Evolutionary conservation across 371 early-diverging fungal species (phyloP), one percentile per base, ranked within the genome.

Genomic region (Mortierella sp.): DNA sequence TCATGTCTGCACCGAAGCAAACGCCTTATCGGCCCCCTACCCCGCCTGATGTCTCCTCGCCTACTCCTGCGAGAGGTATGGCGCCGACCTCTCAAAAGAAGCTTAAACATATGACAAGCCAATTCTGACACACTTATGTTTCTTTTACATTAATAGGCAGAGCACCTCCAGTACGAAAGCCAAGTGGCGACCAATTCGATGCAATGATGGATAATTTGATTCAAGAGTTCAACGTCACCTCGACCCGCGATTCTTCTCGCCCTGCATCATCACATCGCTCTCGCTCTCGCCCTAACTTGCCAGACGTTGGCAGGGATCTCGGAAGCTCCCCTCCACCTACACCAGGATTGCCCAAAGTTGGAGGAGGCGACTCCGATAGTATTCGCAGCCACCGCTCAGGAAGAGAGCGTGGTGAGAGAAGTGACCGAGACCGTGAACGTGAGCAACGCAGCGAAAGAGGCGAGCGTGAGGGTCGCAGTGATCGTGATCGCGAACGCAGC

Each of bases 201-300:
- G 86, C 86, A 18, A 66, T 90, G 49, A 90, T 90, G 90, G 87
- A 88, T 10, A 87, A 89, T 75, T 68, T 90, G 52, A 89, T 90
- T 84, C 86, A 84, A 71, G 87, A 86, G 16, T 86, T 90, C 84
- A 84, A 86, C 47, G 86, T 84, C 40, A 68, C 81, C 30, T 54
- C 58, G 75, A 83, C 61, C 16, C 76, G 81, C 20, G 77, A 76
- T 24, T 79, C 79, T 2, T 47, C 73, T 8, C 76, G 73, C 1
- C 74, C 75, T 32, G 68, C 79, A 55, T 77, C 78, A 8, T 57
- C 78, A 12, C 78, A 77, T 9, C 75, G 80, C 12, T 80, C 80
- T 20, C 58, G 83, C 22, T 77, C 83, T 45, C 77, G 83, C 11
- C 83, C 83, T 57, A 77, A 77, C 47, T 12, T 77, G n/a, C 78